phyloP scores from a whole-genome alignment of 1,284 basidiomycete species.

The Erythrobasidium hasegawianum region DNA sequence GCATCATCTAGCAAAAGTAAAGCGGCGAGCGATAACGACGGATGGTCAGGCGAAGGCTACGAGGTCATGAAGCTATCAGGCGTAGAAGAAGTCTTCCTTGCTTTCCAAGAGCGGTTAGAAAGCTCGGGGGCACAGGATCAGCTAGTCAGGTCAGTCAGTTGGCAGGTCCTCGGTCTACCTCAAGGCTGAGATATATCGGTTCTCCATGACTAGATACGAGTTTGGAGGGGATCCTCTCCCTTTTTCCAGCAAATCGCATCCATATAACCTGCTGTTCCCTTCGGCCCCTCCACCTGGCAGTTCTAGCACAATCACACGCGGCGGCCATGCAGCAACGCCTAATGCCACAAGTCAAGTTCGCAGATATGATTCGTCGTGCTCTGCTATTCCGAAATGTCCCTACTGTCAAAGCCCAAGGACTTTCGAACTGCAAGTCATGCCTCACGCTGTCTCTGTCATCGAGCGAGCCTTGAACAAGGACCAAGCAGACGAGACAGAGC shows the following conservation, averaged over 20 bases:
- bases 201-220: conserved; percentile 73
- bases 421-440: conserved; percentile 83
- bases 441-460: conserved; percentile 72
- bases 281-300: conserved; percentile 51
- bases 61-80: conserved; percentile 63
- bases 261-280: conserved; percentile 70
- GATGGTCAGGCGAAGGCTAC: conserved; percentile 66
- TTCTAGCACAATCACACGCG: conserved; percentile 57
- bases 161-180: conserved; percentile 38
- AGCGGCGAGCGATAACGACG: conserved; percentile 23
- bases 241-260: conserved; percentile 60
- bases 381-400: conserved; percentile 57
- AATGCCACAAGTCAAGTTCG: conserved; percentile 52
- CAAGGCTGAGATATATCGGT: conserved; percentile 1
- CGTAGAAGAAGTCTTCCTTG: conserved; percentile 70
- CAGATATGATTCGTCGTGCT: conserved; percentile 53
- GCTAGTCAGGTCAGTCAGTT: conserved; percentile 62
- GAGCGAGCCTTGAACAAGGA: conserved; percentile 41
- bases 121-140: conserved; percentile 61
- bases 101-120: conserved; percentile 66
- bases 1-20: conserved; percentile 2
- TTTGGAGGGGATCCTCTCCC: conserved; percentile 67
- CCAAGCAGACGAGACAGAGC: conserved; percentile 35
- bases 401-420: conserved; percentile 60
- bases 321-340: conserved; percentile 58